Percentiles rank a stretch among this genome's conserved stretches.
phyloP scores from a whole-genome alignment of 805 yeast species.

The Limtongia smithiae region DNA sequence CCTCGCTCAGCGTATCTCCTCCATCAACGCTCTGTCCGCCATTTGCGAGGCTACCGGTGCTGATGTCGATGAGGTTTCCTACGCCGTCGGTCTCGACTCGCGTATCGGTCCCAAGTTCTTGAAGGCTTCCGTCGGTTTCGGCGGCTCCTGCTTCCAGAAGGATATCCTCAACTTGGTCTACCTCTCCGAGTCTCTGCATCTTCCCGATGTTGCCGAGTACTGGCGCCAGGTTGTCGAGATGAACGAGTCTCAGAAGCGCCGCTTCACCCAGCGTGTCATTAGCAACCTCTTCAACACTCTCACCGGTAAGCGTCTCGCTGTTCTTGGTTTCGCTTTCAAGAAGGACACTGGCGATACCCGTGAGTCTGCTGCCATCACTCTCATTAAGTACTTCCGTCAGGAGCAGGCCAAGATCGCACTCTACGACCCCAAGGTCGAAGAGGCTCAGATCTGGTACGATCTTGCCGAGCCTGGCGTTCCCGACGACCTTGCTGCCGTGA shows the following conservation, averaged over 20 bases:
- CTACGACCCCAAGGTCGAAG: constrained; percentile 37
- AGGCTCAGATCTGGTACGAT: constrained; percentile 32
- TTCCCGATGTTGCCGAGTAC: constrained; percentile 35
- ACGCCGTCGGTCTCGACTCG: constrained; percentile 35
- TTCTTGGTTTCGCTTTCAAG: constrained; percentile 36
- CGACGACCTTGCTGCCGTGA: constrained; percentile 22
- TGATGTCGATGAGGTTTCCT: constrained; percentile 35
- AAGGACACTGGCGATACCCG: constrained; percentile 37
- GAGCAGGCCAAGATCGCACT: constrained; percentile 34
- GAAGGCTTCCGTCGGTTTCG: constrained; percentile 36
- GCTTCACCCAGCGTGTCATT: constrained; percentile 34
- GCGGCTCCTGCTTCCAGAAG: constrained; percentile 37
- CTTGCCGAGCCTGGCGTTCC: constrained; percentile 30
- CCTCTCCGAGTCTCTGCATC: constrained; percentile 34
- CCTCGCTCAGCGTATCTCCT: constrained; percentile 36
- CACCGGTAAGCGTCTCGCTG: constrained; percentile 34
- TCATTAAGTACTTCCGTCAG: constrained; percentile 32
- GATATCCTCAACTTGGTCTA: constrained; percentile 35
- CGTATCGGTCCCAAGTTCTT: constrained; percentile 36
- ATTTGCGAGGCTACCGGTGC: constrained; percentile 37
- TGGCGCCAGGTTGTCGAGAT: constrained; percentile 36
- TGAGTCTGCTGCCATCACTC: constrained; percentile 35
- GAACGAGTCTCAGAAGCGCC: constrained; percentile 35
- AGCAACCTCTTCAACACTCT: constrained; percentile 33
- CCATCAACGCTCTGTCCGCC: constrained; percentile 36